Base-by-base conservation (phyloP, 805 yeast genomes). In the Metschnikowia lachancei region DNA sequence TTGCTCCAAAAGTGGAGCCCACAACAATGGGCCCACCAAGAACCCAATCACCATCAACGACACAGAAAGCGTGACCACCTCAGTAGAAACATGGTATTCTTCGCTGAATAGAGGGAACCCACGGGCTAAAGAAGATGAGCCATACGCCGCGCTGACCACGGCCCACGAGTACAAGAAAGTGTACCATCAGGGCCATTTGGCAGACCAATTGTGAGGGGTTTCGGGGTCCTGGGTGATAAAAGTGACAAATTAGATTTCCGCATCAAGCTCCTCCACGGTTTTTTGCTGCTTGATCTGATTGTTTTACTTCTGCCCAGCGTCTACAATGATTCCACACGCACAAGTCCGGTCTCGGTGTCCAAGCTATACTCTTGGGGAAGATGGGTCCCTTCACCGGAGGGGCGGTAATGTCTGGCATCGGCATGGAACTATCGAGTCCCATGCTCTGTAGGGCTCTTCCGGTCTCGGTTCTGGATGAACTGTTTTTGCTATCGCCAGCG, bases 11-110 rank as follows among this genome's bases (percentile, higher is more conserved):
- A 89, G 69, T 10, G 97, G 97, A 12, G 96, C 87, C 95, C 96
- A 90, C 19, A 89, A 54, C 52, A 90, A 70, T 0, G 96, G 96
- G 36, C 97, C 97, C 24, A 88, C 75, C 19, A 91, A 76, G 61
- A 90, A 89, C 6, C 97, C 97, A 20, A 87, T 61, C 42, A 90
- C 96, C 95, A 88, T 89, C 30, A 90, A 67, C 0, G 96, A 87
- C 53, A 91, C 87, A 0, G 92, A 70, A 54, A 90, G 72, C 29
- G 81, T 83, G 9, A 96, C 80, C 17, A 89, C 97, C 63, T 87
- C 96, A 2, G 70, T 62, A 12, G 87, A 78, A 18, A 90, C 96
- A 51, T 80, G 67, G 63, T 75, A 88, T 57, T 81, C 75, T 12
- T 83, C 83, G 50, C 72, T 69, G 50, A 88, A 81, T 14, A 84